Conservation (phyloP, 148 eudicot genomes). For the Rhododendron henanense region DNA sequence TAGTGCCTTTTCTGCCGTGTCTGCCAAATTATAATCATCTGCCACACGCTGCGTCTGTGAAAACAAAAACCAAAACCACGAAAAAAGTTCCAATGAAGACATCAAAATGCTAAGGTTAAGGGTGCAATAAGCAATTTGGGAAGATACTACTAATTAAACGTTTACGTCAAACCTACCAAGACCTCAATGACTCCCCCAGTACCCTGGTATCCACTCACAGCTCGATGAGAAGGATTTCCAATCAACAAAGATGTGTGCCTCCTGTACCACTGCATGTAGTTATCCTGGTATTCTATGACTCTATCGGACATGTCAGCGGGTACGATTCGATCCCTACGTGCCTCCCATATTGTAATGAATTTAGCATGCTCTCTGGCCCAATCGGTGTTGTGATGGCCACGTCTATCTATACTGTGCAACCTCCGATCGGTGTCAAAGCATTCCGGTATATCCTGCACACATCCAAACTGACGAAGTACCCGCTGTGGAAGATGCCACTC, state of each 20-base stretch:
- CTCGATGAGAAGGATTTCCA: background rate
- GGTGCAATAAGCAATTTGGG: background rate
- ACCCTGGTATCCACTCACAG: slow-evolving; percentile 1
- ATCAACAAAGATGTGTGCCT: background rate
- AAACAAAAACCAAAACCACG: background rate
- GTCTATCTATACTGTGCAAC: background rate
- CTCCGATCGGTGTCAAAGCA: background rate
- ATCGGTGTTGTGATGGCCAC: background rate
- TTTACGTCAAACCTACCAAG: background rate
- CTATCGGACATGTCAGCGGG: background rate
- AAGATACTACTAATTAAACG: background rate
- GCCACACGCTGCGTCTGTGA: background rate
- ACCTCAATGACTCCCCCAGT: slow-evolving; percentile 2
- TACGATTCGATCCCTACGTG: background rate
- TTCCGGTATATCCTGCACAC: background rate
- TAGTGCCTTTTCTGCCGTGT: background rate
- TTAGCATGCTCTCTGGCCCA: background rate
- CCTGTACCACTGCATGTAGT: background rate
- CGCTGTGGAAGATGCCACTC: slow-evolving; percentile 3
- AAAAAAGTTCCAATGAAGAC: background rate
- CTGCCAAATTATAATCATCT: slow-evolving; percentile 2
- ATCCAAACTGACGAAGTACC: slow-evolving; percentile 7
- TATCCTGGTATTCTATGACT: background rate
- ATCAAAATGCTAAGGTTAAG: background rate
- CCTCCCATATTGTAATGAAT: background rate